Evolutionary conservation across 2,329 filamentous ascomycete species (phyloP).

Genomic region (Sporothrix brunneoviolacea): DNA sequence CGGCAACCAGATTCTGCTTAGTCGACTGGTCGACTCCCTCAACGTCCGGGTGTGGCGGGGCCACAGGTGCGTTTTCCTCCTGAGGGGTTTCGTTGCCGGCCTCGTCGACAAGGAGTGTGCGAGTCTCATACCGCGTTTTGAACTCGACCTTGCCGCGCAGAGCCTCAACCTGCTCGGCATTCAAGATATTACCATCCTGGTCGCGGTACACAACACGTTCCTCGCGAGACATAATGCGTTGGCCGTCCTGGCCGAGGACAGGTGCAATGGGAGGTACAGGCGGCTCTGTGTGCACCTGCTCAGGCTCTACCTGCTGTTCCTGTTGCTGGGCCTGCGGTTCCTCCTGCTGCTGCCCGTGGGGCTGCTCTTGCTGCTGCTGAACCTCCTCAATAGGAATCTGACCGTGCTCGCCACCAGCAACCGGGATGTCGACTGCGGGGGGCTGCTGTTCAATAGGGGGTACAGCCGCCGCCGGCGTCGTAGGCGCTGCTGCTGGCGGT

Average conservation of each 20-base stretch:
- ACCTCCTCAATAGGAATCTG: conserved; percentile 22
- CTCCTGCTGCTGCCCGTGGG: conserved; percentile 12
- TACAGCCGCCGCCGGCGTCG: neutral
- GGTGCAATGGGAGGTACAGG: conserved; percentile 27
- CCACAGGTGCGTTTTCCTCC: conserved; percentile 35
- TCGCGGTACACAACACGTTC: conserved; percentile 92
- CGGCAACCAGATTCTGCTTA: conserved; percentile 28
- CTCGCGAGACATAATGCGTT: conserved; percentile 52
- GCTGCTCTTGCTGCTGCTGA: conserved; percentile 19
- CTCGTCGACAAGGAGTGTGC: conserved; percentile 74
- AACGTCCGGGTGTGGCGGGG: conserved; percentile 55
- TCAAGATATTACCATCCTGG: conserved; percentile 81
- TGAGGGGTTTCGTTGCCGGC: conserved; percentile 67
- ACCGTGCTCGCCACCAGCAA: conserved; percentile 17
- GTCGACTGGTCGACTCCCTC: conserved; percentile 57
- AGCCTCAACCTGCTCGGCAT: conserved; percentile 73
- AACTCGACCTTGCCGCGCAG: conserved; percentile 92
- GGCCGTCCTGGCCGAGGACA: conserved; percentile 22
- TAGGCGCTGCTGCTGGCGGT: conserved; percentile 12
- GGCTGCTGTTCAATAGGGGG: neutral
- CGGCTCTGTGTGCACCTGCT: conserved; percentile 43
- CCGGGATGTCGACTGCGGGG: conserved; percentile 18
- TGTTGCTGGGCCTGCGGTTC: conserved; percentile 20
- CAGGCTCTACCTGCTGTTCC: no score
- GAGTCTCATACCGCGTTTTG: conserved; percentile 92